A percentile compares a stretch with the other conserved stretches of the same genome.
These are phyloP conservation scores for Trypanosoma lewisi DNA, from an alignment of 208 protist genomes.

Conservation along the genomic window DNA sequence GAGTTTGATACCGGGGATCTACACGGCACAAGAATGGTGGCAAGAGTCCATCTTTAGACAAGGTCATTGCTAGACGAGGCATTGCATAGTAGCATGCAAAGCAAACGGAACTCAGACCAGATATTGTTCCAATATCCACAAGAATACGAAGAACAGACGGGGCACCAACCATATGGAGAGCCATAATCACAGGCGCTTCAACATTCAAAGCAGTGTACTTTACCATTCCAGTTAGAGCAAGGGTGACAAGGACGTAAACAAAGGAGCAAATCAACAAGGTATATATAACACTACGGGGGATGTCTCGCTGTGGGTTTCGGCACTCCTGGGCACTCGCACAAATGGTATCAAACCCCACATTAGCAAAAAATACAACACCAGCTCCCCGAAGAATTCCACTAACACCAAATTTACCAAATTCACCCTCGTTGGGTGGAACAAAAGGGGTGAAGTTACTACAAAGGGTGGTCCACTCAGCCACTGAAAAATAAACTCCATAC, in stretches of 20 bases:
- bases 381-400: conserved; percentile 32
- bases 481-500: conserved; percentile 19
- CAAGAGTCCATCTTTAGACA: conserved; percentile 36
- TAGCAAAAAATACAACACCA: conserved; percentile 47
- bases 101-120: conserved; percentile 35
- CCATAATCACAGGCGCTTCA: conserved; percentile 31
- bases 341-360: conserved; percentile 53
- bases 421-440: conserved; percentile 30
- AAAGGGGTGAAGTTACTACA: conserved; percentile 35
- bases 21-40: conserved; percentile 23
- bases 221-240: conserved; percentile 35
- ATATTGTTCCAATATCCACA: conserved; percentile 36
- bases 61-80: conserved; percentile 33
- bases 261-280: conserved; percentile 30
- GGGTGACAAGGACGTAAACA: conserved; percentile 35
- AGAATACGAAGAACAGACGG: conserved; percentile 17
- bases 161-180: conserved; percentile 26
- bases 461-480: conserved; percentile 19
- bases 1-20: conserved; percentile 12
- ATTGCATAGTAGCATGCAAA: conserved; percentile 33
- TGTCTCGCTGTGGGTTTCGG: conserved; percentile 33
- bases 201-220: conserved; percentile 28
- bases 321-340: conserved; percentile 36
- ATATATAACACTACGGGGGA: conserved; percentile 32
- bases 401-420: conserved; percentile 31